Conservation (phyloP, 768 basidiomycete genomes). For the Xerocomellus dryophilus region DNA sequence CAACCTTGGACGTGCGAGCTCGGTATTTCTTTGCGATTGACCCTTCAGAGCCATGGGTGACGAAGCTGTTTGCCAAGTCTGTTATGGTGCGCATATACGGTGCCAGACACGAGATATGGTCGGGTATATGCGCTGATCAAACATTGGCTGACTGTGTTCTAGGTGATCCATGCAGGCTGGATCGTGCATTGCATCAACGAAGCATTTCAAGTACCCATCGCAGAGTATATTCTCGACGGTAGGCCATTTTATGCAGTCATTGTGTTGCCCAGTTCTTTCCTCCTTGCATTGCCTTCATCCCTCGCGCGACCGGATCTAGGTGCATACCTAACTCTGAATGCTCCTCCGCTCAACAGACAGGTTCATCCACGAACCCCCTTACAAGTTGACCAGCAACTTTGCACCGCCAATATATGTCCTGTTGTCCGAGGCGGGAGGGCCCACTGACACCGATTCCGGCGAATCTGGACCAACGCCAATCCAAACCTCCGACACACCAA, state of each 20-base stretch:
- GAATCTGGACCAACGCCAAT: background rate
- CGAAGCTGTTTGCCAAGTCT: constrained; percentile 26
- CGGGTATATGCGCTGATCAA: constrained; percentile 8
- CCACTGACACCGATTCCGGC: background rate
- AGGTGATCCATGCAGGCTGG: constrained; percentile 34
- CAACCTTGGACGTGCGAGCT: constrained; percentile 10
- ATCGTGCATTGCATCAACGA: constrained; percentile 29
- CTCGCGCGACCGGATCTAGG: background rate
- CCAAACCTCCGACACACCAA: constrained; percentile 22
- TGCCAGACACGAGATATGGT: background rate
- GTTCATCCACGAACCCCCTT: constrained; percentile 20
- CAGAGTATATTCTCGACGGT: constrained; percentile 32
- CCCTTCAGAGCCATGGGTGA: constrained; percentile 27
- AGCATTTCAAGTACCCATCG: constrained; percentile 26
- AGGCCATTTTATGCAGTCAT: constrained; percentile 7
- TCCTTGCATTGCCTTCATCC: background rate
- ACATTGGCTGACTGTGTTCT: background rate
- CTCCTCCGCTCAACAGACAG: constrained; percentile 7
- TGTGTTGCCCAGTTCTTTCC: too few species aligned
- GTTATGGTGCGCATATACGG: constrained; percentile 24
- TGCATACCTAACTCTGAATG: constrained; percentile 3
- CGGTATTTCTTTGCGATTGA: constrained; percentile 33
- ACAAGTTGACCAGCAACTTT: constrained; percentile 8
- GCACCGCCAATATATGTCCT: background rate
- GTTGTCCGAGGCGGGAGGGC: background rate